Base-by-base conservation (phyloP, 169 alveolate genomes). In the Cyclospora cayetanensis region DNA sequence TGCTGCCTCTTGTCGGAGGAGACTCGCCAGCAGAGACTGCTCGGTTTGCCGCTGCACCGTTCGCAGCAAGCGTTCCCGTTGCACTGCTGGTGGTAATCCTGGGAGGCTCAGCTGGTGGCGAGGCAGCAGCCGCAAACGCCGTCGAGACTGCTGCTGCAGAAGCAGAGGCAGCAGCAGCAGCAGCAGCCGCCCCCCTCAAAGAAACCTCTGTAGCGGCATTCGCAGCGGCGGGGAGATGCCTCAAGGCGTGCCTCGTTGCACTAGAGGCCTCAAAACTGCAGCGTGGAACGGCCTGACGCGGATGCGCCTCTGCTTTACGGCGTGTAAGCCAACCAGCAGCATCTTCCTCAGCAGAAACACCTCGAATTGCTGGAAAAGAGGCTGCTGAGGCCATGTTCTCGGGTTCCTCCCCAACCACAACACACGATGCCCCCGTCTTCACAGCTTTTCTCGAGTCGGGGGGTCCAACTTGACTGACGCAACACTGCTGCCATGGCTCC, bases 121-220 rank as follows among this genome's bases (percentile, higher is more conserved):
- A 15, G 4, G n/a, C 83, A 34, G 83, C 83, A 70, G 83, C 41
- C 18, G 77, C 77, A 0, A 29, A 11, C 7, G 72, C 35, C 4
- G 46, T 11, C 4, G 79, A n/a, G n/a, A n/a, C 22, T 29, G n/a
- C 83, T n/a, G 83, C 83, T 11, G 50, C 46, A 70, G 83, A 29
- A 4, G 83, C 53, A 70, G 83, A 7, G 31, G 12, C 83, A 70
- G 83, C 83, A 70, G 83, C 83, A 34, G 50, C 83, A 70, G 83
- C 83, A 34, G 83, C 83, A 70, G 83, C 50, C 31, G 82, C 7
- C 9, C 83, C 55, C 55, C 83, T 70, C 41, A 53, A 34, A 0
- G 46, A 29, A n/a, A 27, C 27, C 55, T 70, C n/a, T 70, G 4
- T 0, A 35, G 53, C n/a, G n/a, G n/a, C n/a, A n/a, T n/a, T n/a